These are phyloP conservation scores for Diplodia mutila DNA, from an alignment of 2,329 filamentous ascomycete genomes.

Conservation along the genomic window DNA sequence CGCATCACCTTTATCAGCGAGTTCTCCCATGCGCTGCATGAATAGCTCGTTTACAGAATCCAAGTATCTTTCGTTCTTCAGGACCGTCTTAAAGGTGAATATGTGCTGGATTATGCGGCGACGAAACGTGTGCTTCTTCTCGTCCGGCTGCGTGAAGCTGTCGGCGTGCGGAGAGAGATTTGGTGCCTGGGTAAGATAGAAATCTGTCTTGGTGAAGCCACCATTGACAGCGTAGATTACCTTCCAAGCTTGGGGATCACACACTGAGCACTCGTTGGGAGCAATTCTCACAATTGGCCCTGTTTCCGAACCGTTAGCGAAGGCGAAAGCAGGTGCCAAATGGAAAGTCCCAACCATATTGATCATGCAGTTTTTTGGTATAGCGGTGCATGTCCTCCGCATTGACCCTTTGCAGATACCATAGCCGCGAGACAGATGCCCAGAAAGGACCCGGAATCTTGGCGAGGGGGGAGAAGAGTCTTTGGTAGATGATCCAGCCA, in stretches of 20 bases:
- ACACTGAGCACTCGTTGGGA: slow-evolving; percentile 27
- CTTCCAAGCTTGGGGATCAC: slow-evolving; percentile 30
- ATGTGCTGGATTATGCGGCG: slow-evolving; percentile 28
- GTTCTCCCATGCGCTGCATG: slow-evolving; percentile 28
- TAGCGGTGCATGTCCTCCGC: slow-evolving; percentile 32
- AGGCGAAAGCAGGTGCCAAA: background rate
- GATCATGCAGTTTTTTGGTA: slow-evolving; percentile 7
- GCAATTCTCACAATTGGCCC: slow-evolving; percentile 20
- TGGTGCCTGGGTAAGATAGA: slow-evolving; percentile 32
- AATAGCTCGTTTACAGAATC: slow-evolving; percentile 28
- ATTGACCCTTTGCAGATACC: slow-evolving; percentile 33
- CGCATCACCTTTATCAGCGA: slow-evolving; percentile 27
- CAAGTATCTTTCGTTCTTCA: slow-evolving; percentile 30
- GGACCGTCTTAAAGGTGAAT: slow-evolving; percentile 30
- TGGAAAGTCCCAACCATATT: background rate
- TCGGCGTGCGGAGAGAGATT: slow-evolving; percentile 28
- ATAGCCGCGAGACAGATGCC: slow-evolving; percentile 34
- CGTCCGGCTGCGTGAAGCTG: slow-evolving; percentile 32
- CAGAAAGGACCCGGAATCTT: slow-evolving; percentile 33
- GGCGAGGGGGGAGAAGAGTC: slow-evolving; percentile 30
- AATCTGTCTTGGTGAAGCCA: slow-evolving; percentile 33
- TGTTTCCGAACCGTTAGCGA: background rate
- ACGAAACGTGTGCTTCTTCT: slow-evolving; percentile 30
- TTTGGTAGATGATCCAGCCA: slow-evolving; percentile 30
- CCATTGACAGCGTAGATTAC: slow-evolving; percentile 30